Conservation (phyloP, 495 filamentous ascomycete species). For the Talaromyces liani region DNA sequence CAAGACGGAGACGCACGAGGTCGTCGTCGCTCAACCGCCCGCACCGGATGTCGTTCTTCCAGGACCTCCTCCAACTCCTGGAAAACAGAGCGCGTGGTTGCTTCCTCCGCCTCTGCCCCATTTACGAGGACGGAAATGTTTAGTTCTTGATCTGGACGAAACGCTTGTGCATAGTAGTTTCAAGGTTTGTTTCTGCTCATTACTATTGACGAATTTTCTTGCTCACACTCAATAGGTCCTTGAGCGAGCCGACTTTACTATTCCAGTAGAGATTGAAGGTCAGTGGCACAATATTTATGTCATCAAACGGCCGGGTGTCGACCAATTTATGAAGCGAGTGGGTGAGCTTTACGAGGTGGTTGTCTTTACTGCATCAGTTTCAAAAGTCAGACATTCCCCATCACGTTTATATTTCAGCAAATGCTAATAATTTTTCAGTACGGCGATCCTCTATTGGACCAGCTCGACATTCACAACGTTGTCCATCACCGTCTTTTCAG, state of each 20-base stretch:
- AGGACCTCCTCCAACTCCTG: slow-evolving; percentile 30
- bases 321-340: slow-evolving; percentile 97
- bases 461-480: slow-evolving; percentile 94
- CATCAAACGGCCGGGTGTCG: slow-evolving; percentile 94
- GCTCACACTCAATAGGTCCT: slow-evolving; percentile 57
- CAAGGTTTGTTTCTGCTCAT: slow-evolving; percentile 56
- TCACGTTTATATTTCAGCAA: not conserved
- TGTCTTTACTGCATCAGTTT: slow-evolving; percentile 97
- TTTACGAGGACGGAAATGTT: slow-evolving; percentile 80
- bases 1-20: slow-evolving; percentile 11
- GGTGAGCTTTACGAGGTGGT: slow-evolving; percentile 98
- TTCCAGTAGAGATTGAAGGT: slow-evolving; percentile 97
- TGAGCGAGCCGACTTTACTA: slow-evolving; percentile 97
- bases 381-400: slow-evolving; percentile 62
- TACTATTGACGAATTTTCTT: not conserved
- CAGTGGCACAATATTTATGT: slow-evolving; percentile 99
- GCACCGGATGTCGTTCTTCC: slow-evolving; percentile 30
- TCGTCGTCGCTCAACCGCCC: slow-evolving; percentile 48
- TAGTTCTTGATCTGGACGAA: slow-evolving; percentile 94
- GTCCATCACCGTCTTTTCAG: slow-evolving; percentile 95
- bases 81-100: slow-evolving; percentile 57
- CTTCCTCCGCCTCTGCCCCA: slow-evolving; percentile 71
- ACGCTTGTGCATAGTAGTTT: slow-evolving; percentile 99
- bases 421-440: slow-evolving; percentile 51
- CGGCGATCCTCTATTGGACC: slow-evolving; percentile 91